Base-by-base conservation (phyloP, 148 eudicot genomes). In the Polygonum maritimum region DNA sequence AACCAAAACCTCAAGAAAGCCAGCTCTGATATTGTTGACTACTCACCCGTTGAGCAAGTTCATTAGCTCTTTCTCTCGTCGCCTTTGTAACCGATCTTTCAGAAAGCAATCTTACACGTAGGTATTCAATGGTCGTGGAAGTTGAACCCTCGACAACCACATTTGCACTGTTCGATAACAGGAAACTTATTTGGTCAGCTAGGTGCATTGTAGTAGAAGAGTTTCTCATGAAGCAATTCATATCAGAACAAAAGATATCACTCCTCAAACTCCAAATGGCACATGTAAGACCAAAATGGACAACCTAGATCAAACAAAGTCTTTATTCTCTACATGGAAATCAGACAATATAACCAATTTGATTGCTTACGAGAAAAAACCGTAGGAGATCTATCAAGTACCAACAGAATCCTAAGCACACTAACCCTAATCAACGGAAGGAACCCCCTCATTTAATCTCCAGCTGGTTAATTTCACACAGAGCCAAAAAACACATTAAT, bases 71-170 rank as follows among this genome's bases (percentile, higher is more conserved):
- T 81, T 92, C 88, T 74, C 89, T 89, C 14, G 98, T 86, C 55
- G 96, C 80, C 82, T 79, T 90, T 6, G 97, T 91, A 62, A 94
- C 88, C 57, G 91, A 83, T 80, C 98, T 90, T 82, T 94, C 98
- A 26, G 96, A 80, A 71, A 79, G 82, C 81, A 94, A 88, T 63
- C 93, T 84, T 58, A 89, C 98, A 19, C 98, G 90, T 74, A 94
- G 97, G 78, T 77, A 90, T 71, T 94, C 96, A 79, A 94, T 82
- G 6, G 97, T 94, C 88, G 80, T 87, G 57, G 76, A 62, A 76
- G 82, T 74, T 73, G 92, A 81, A 78, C 87, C 92, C 70, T 85
- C 88, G 69, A 78, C 44, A 49, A 75, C 81, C 81, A 18, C 40
- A 78, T 76, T 82, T 44, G 62, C 74, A 80, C 98, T 89, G 82